phyloP scores from a whole-genome alignment of 805 yeast genomes.

The Kazachstania kunashirensis region DNA sequence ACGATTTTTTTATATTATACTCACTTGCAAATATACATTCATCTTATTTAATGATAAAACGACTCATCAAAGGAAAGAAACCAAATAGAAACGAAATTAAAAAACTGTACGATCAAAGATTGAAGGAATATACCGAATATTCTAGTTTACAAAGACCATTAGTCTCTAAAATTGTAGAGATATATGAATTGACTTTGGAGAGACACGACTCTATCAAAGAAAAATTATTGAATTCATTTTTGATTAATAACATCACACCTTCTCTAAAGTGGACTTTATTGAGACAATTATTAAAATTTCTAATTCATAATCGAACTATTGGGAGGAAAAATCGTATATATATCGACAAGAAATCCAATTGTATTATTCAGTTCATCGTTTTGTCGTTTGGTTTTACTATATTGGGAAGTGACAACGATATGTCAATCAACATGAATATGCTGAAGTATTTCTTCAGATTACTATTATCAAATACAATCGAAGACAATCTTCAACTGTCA shows the following conservation, averaged over 20 bases:
- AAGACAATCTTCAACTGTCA: not conserved
- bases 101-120: not conserved
- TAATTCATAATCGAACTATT: constrained; percentile 5
- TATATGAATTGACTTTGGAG: constrained; percentile 15
- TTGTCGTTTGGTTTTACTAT: constrained; percentile 17
- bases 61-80: not conserved
- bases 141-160: constrained; percentile 9
- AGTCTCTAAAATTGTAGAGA: constrained; percentile 19
- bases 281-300: constrained; percentile 15
- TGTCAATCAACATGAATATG: constrained; percentile 17
- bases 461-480: constrained; percentile 5
- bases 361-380: constrained; percentile 13
- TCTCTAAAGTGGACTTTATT: constrained; percentile 23
- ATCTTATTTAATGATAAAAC: constrained; percentile 6
- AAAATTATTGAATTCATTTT: constrained; percentile 14
- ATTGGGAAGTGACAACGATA: constrained; percentile 13
- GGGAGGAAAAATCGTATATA: constrained; percentile 2
- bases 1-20: constrained; percentile 14
- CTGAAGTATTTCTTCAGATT: constrained; percentile 13
- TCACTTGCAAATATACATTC: constrained; percentile 14
- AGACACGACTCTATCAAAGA: constrained; percentile 11
- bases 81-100: not conserved
- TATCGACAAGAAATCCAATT: constrained; percentile 1
- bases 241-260: constrained; percentile 16
- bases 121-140: not conserved